Percentiles rank a stretch among this genome's conserved stretches.
These are phyloP conservation scores for Melampsora allii-populina DNA, from an alignment of 1,284 basidiomycete species.

Conservation along the genomic window DNA sequence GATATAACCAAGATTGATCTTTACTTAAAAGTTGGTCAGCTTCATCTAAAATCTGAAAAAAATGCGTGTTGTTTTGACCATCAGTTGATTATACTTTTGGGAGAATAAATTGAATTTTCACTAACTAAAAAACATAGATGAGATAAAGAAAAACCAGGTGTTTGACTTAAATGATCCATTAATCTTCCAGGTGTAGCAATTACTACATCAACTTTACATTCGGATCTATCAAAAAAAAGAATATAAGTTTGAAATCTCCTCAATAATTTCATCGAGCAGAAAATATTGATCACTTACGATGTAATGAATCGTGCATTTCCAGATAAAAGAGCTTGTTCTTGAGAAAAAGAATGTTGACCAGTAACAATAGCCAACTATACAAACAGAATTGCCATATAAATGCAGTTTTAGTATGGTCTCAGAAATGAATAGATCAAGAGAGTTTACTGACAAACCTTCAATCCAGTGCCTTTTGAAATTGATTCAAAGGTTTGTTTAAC, in stretches of 20 bases:
- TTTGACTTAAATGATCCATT: conserved; percentile 86
- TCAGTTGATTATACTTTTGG: too few species aligned
- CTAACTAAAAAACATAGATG: conserved; percentile 84
- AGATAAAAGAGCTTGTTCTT: conserved; percentile 48
- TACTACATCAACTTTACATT: conserved; percentile 83
- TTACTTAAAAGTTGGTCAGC: conserved; percentile 91
- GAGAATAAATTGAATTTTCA: conserved; percentile 13
- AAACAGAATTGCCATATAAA: not conserved
- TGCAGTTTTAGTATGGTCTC: not conserved
- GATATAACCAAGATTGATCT: conserved; percentile 88
- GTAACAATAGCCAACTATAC: conserved; percentile 46
- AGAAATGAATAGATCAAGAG: not conserved
- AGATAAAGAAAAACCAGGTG: conserved; percentile 83
- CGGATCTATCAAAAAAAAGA: conserved; percentile 53
- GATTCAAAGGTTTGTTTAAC: conserved; percentile 87
- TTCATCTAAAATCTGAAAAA: conserved; percentile 91
- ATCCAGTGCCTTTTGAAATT: conserved; percentile 74
- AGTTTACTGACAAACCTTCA: conserved; percentile 63
- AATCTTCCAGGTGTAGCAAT: conserved; percentile 93
- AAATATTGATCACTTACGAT: not conserved
- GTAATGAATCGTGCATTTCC: not conserved
- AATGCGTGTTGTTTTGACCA: too few species aligned
- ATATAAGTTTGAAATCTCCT: not conserved
- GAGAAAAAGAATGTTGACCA: conserved; percentile 51
- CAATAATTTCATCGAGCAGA: not conserved